Conservation (phyloP, 192 early-diverging fungal genomes). For the Coemansia guatemalensis region DNA sequence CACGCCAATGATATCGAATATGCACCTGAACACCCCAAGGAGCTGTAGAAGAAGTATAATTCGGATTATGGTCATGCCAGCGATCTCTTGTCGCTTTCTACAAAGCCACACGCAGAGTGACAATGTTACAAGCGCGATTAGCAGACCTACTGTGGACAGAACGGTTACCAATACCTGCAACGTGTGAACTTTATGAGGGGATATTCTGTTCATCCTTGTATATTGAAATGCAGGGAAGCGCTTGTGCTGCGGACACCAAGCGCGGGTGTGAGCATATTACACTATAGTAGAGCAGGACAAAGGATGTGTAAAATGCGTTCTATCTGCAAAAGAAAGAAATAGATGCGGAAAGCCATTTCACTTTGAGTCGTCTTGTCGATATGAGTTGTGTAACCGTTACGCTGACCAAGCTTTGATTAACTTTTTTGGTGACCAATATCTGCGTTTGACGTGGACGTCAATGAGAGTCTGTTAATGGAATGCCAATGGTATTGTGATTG, state of each 20-base stretch:
- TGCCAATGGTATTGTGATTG: too few species aligned
- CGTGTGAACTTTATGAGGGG: constrained; percentile 14
- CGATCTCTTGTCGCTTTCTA: constrained; percentile 22
- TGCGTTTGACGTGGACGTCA: too few species aligned
- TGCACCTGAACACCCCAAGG: constrained; percentile 13
- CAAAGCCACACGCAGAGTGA: constrained; percentile 13
- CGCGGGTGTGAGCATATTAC: neutral
- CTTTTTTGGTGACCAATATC: too few species aligned
- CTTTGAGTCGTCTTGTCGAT: too few species aligned
- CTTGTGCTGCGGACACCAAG: too few species aligned
- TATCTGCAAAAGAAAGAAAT: neutral
- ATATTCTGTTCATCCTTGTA: constrained; percentile 24
- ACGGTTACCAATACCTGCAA: constrained; percentile 13
- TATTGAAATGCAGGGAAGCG: neutral
- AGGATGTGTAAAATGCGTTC: neutral
- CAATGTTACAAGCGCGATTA: constrained; percentile 13
- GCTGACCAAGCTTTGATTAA: too few species aligned
- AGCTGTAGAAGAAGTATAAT: constrained; percentile 32
- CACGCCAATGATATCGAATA: constrained; percentile 14
- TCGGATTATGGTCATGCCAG: constrained; percentile 32
- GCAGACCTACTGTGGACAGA: constrained; percentile 12
- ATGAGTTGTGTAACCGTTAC: too few species aligned
- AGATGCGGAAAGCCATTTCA: neutral
- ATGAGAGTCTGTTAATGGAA: too few species aligned
- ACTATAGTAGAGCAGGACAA: neutral